Evolutionary conservation across 306 rosid genomes (phyloP).

Genomic region (cucumber (Cucumis sativus)): Cucumber_9930_V3 NC_026661.2:15903001-15903500

Average conservation of each 20-base stretch:
- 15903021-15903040: conserved; percentile 44
- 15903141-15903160: too few species aligned
- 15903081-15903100: too few species aligned
- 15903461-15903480: conserved; percentile 22
- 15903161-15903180: too few species aligned
- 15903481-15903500: conserved; percentile 46
- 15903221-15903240: too few species aligned
- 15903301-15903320: conserved; percentile 37
- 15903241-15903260: too few species aligned
- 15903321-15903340: conserved; percentile 49
- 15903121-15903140: not conserved
- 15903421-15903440: conserved; percentile 47
- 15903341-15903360: conserved; percentile 32
- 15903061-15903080: not conserved
- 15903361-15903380: conserved; percentile 23
- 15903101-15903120: not conserved
- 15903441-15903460: conserved; percentile 39
- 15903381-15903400: conserved; percentile 23
- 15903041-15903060: conserved; percentile 50
- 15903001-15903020: conserved; percentile 33
- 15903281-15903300: too few species aligned
- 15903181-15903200: too few species aligned
- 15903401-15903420: conserved; percentile 54
- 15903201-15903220: too few species aligned
- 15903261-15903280: too few species aligned